Base-by-base conservation (phyloP, 352 stramenopile genomes). In the Pythium biforme region DNA sequence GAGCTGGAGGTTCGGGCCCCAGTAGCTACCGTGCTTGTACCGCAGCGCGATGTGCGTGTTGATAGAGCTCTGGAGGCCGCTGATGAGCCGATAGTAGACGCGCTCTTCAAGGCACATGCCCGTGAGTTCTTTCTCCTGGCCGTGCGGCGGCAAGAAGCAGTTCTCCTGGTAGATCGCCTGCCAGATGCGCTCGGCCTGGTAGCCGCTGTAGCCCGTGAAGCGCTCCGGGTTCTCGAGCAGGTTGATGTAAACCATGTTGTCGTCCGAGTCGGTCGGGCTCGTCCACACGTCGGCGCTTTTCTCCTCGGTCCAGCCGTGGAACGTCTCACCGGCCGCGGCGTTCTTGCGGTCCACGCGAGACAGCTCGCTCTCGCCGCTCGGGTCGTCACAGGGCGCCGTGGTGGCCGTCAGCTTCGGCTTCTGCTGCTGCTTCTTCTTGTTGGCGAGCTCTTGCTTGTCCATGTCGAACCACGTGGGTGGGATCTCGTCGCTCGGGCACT, bases 81-180 rank as follows among this genome's bases (percentile, higher is more conserved):
- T 98, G 20, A 99, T 89, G 45, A 99, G 79, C 19, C 96, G 80
- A 76, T 98, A 99, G 59, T 99, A 94, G 26, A 98, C 94, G n/a
- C 94, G 86, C 62, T 99, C 92, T 77, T 98, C 93, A 45, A 97
- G 74, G 58, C 94, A 98, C 72, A 92, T 83, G 57, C 78, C 81
- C 33, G 79, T 75, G 39, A 94, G 55, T 33, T 76, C 72, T 60
- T 84, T 82, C 49, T 88, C 85, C 50, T 86, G 59, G 11, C 59
- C 67, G 46, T 48, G 52, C 11, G 74, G 58, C 23, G 86, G 76
- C 19, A 74, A 70, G 52, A 99, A 97, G 75, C 96, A 99, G 79
- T 99, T 99, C 76, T 99, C 97, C 55, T 97, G 70, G 72, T 99
- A 99, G 60, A 99, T 98, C 15, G 94, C 90, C 39, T 92, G 89